Conservation (phyloP, 345 rosid genomes). For the Ceriops decandra region DNA sequence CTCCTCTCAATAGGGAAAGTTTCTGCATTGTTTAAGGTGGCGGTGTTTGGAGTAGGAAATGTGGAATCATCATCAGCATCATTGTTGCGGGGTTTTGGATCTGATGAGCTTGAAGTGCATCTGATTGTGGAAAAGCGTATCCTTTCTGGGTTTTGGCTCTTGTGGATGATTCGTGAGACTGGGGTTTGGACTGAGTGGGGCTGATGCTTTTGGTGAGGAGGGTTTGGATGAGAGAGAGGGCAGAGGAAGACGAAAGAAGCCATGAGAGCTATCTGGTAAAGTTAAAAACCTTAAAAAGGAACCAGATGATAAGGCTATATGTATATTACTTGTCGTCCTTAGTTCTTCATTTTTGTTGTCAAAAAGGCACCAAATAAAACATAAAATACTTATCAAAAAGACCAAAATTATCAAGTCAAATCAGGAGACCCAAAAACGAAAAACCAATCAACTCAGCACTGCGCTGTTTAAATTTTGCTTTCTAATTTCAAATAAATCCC, state of each 20-base stretch:
- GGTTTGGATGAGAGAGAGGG: constrained; percentile 22
- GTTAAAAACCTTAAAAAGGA: no score
- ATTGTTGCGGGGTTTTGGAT: constrained; percentile 6
- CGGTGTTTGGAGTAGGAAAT: constrained; percentile 41
- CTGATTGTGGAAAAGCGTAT: constrained; percentile 14
- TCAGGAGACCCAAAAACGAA: no score
- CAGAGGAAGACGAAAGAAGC: constrained; percentile 25
- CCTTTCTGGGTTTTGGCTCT: not conserved
- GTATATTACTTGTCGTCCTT: not conserved
- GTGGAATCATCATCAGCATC: constrained; percentile 6
- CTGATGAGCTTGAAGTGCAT: constrained; percentile 30
- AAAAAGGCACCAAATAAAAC: no score
- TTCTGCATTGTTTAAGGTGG: constrained; percentile 46
- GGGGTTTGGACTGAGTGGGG: constrained; percentile 7
- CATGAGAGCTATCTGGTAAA: constrained; percentile 5
- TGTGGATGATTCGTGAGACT: not conserved
- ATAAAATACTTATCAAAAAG: no score
- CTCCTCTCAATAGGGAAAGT: constrained; percentile 70
- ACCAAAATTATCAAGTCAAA: no score
- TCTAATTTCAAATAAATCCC: no score
- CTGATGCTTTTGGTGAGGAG: constrained; percentile 12
- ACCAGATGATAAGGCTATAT: constrained; percentile 6
- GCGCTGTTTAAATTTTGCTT: no score
- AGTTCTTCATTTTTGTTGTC: not conserved
- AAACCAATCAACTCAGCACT: no score